Percentiles rank a stretch among this genome's conserved stretches.
Evolutionary conservation across 2,329 filamentous ascomycete genomes (phyloP).

Genomic region (Thelonectria rubi): DNA sequence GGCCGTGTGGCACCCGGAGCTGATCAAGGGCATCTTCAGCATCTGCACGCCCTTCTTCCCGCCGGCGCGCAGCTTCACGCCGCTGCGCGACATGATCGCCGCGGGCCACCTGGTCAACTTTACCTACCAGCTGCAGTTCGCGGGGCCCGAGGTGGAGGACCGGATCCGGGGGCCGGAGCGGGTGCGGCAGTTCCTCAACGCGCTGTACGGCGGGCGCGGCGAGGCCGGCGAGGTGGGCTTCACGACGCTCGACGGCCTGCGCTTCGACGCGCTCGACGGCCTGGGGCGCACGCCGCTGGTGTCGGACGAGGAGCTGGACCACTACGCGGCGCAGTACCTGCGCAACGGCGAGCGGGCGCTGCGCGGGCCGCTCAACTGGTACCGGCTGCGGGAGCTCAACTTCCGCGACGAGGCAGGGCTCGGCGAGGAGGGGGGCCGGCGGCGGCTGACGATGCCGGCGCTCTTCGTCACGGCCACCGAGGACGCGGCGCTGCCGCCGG

Average conservation of each 20-base stretch:
- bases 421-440: slow-evolving; percentile 55
- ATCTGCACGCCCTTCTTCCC: slow-evolving; percentile 80
- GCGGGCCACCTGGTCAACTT: slow-evolving; percentile 71
- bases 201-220: slow-evolving; percentile 73
- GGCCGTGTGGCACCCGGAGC: slow-evolving; percentile 75
- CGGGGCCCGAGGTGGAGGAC: slow-evolving; percentile 71
- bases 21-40: slow-evolving; percentile 79
- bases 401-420: slow-evolving; percentile 76
- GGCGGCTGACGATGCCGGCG: slow-evolving; percentile 67
- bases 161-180: slow-evolving; percentile 65
- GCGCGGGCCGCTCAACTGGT: slow-evolving; percentile 87
- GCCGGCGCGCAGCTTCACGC: slow-evolving; percentile 61
- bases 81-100: slow-evolving; percentile 68
- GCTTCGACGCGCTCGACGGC: slow-evolving; percentile 68
- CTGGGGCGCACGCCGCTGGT: slow-evolving; percentile 68
- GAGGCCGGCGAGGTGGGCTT: slow-evolving; percentile 67
- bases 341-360: slow-evolving; percentile 67
- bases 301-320: slow-evolving; percentile 75
- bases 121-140: slow-evolving; percentile 84
- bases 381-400: slow-evolving; percentile 78
- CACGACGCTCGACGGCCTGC: slow-evolving; percentile 66
- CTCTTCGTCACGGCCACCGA: slow-evolving; percentile 78
- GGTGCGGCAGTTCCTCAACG: slow-evolving; percentile 75
- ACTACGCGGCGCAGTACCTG: slow-evolving; percentile 78
- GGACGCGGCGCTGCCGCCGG: slow-evolving; percentile 77